A percentile compares a stretch with the other conserved stretches of the same genome.
Evolutionary conservation across 257 asterid genomes (phyloP).

Genomic region (Plectranthus barbatus): DNA sequence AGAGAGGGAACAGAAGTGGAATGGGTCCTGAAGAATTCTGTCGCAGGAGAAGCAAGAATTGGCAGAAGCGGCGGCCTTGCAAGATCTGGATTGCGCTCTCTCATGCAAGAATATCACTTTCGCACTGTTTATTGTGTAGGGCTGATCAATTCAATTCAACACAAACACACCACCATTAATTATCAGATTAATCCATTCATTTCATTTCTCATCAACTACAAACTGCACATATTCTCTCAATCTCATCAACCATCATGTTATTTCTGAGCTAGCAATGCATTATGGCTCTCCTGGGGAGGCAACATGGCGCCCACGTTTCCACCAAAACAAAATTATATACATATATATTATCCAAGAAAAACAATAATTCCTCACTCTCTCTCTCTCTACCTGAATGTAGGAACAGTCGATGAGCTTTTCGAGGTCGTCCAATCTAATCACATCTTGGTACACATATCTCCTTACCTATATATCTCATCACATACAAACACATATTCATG

Average conservation of each 20-base stretch:
- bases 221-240: too few relatives aligned
- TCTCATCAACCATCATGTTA: too few relatives aligned
- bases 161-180: too few relatives aligned
- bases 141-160: constrained; percentile 23
- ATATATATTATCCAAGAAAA: not conserved
- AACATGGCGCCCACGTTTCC: constrained; percentile 17
- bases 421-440: constrained; percentile 74
- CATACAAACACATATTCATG: not conserved
- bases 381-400: constrained; percentile 65
- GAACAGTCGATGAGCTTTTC: constrained; percentile 79
- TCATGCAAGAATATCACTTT: constrained; percentile 79
- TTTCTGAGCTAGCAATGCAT: not conserved
- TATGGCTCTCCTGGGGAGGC: not conserved
- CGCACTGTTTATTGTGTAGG: constrained; percentile 83
- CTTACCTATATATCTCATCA: constrained; percentile 50
- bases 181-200: too few relatives aligned
- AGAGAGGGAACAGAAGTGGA: constrained; percentile 79
- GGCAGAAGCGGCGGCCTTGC: constrained; percentile 53
- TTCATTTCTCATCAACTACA: too few relatives aligned
- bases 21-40: constrained; percentile 86
- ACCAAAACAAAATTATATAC: not conserved
- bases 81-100: constrained; percentile 60
- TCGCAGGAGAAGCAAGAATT: constrained; percentile 71
- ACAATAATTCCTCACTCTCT: not conserved
- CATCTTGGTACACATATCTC: constrained; percentile 78